Evolutionary conservation across 495 filamentous ascomycete species (phyloP), one percentile per base, ranked within the genome.

Genomic region (Thermochaetoides thermophila): DNA sequence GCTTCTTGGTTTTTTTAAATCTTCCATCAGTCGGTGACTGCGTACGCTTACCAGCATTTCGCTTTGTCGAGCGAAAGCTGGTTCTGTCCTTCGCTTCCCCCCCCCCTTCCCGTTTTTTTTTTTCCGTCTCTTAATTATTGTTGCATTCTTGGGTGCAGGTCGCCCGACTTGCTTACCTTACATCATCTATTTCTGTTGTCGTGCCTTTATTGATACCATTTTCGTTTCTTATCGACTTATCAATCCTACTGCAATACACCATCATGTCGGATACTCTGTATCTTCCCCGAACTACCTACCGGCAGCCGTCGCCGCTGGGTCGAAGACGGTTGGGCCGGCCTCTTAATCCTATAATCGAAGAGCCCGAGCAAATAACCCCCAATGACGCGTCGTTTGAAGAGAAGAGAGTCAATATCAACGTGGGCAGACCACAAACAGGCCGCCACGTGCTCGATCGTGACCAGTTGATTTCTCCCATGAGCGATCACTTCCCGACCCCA

Each of bases 271-370:
- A 67, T 28, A 48, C 57, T 44, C 53, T 65, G 50, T 46, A 70
- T 46, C 64, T 78, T 44, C 67, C 71, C 38, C 56, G 69, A 49
- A 70, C 61, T 41, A 68, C 63, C 24, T 77, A 71, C 55, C 54
- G 60, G 52, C 71, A 77, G 40, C 72, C 71, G 38, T 66, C 69
- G 48, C 72, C 64, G 81, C 84, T 69, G 80, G 81, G 54, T 51
- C 61, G 56, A 53, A 63, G 59, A 66, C 73, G 66, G 59, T 27
- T 20, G 70, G 66, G 50, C 63, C 68, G 53, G 53, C 59, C 38
- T 42, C 78, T 86, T 81, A 84, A 86, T 81, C 78, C 80, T 40
- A 83, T 86, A 75, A 76, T 80, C 49, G 81, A 86, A 60, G 78
- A 85, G 49, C 67, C 55, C 20, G 52, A 53, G 22, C 44, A 48